Percentiles rank a stretch among this genome's conserved stretches.
Evolutionary conservation across 2,329 filamentous ascomycete species (phyloP).

Genomic region (Venturia pyrina): DNA sequence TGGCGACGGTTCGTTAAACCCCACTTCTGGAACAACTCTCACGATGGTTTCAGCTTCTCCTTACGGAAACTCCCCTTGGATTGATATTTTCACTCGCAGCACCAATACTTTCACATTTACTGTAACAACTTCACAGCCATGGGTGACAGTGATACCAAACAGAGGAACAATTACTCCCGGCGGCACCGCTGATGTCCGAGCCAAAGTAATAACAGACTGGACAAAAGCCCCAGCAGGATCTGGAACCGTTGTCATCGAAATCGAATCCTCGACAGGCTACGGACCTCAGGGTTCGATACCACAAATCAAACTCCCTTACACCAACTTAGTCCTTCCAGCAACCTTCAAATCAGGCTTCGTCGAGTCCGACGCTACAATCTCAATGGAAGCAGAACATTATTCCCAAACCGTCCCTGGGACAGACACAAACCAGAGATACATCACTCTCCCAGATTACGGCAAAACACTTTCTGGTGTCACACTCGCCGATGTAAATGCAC

Average conservation of each 20-base stretch:
- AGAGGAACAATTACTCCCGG: constrained; percentile 40
- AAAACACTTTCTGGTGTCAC: constrained; percentile 50
- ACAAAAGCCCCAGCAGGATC: constrained; percentile 30
- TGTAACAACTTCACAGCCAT: constrained; percentile 22
- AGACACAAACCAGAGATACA: constrained; percentile 23
- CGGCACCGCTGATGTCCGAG: constrained; percentile 37
- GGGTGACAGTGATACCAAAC: constrained; percentile 42
- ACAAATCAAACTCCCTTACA: constrained; percentile 45
- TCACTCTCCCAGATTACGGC: constrained; percentile 47
- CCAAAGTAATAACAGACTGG: constrained; percentile 50
- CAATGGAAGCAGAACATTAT: constrained; percentile 28
- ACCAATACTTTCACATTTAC: constrained; percentile 42
- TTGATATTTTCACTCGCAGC: constrained; percentile 47
- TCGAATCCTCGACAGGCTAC: constrained; percentile 44
- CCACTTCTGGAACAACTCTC: constrained; percentile 41
- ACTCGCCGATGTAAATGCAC: constrained; percentile 30
- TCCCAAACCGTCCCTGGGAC: constrained; percentile 16
- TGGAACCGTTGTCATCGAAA: constrained; percentile 35
- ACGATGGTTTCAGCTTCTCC: constrained; percentile 48
- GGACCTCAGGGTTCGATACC: constrained; percentile 29
- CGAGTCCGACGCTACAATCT: constrained; percentile 43
- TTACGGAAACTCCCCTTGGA: constrained; percentile 46
- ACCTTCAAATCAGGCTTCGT: constrained; percentile 50
- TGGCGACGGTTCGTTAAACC: constrained; percentile 55
- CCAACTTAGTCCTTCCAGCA: constrained; percentile 37